Evolutionary conservation across 352 stramenopile genomes (phyloP), one percentile per base, ranked within the genome.

Genomic region (Globisporangium splendens): DNA sequence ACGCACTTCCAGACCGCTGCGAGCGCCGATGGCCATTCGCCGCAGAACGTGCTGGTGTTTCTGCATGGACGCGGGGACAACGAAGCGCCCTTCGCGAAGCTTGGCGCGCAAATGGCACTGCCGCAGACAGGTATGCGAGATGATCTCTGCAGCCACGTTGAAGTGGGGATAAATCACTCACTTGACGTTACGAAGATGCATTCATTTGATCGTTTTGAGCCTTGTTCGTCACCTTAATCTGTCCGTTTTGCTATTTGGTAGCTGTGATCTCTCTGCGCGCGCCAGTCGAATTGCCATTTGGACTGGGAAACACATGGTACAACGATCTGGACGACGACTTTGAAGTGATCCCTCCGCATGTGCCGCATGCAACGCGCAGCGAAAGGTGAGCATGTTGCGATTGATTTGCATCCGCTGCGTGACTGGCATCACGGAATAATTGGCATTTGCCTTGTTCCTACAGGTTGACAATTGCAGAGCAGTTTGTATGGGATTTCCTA

Each of bases 11-110:
- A 63, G 10, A 49, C 76, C 17, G 43, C 67, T n/a, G 1, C 63
- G 1, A 63, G 63, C 18, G 47, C 50, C 18, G 50, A 66, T 21
- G 49, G 52, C 4, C 49, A 71, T 15, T 46, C 66, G 33, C 54
- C 70, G 43, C 73, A 90, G 50, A 91, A 88, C 48, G 22, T 88
- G 22, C 59, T 89, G 7, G 24, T 91, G 31, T 73, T 89, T 55
- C 62, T 91, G 18, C 80, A 91, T 28, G 80, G 78, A 3, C 76
- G 75, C 28, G 80, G 80, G 7, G 78, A 87, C 56, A 83, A 68
- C 24, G 69, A 81, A n/a, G 63, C 57, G 17, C 70, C 70, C 12
- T 91, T 91, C 31, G 68, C 75, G 12, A 63, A 59, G 33, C 66
- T 91, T 3, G 80, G 67, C 10, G 54, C 65, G 31, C 60, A 77